Evolutionary conservation across 2,329 filamentous ascomycete species (phyloP).

Genomic region (Fusarium sp.): DNA sequence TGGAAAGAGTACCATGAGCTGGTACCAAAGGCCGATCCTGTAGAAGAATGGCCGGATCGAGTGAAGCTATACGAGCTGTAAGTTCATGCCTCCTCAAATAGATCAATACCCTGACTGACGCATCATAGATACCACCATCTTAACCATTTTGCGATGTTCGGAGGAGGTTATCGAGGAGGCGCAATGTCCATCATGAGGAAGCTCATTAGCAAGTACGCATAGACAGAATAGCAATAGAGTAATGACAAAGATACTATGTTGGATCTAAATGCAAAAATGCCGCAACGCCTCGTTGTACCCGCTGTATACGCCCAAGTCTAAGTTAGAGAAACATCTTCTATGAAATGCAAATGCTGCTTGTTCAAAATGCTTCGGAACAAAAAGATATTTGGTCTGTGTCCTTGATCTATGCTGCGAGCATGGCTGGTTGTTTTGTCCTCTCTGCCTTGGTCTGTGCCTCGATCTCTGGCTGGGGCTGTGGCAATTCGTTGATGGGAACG

Average conservation of each 20-base stretch:
- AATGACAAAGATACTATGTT: slow-evolving; percentile 18
- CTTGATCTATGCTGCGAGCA: slow-evolving; percentile 50
- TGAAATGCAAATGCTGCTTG: slow-evolving; percentile 33
- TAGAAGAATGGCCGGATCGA: slow-evolving; percentile 85
- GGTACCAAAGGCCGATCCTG: slow-evolving; percentile 83
- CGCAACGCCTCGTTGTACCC: slow-evolving; percentile 44
- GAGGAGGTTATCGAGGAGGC: slow-evolving; percentile 78
- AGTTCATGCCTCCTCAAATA: slow-evolving; percentile 47
- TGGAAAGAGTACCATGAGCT: slow-evolving; percentile 80
- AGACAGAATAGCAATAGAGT: slow-evolving; percentile 38
- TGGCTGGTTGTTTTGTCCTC: slow-evolving; percentile 50
- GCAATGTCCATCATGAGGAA: slow-evolving; percentile 83
- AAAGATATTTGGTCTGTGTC: slow-evolving; percentile 1
- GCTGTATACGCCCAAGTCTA: slow-evolving; percentile 42
- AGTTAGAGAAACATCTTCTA: slow-evolving; percentile 23
- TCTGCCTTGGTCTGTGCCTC: slow-evolving; percentile 38
- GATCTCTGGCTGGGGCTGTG: slow-evolving; percentile 37
- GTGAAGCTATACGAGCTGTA: slow-evolving; percentile 83
- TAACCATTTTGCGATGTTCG: slow-evolving; percentile 89
- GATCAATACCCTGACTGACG: not conserved
- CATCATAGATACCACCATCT: slow-evolving; percentile 81
- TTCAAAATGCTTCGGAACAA: slow-evolving; percentile 10
- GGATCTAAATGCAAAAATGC: slow-evolving; percentile 28
- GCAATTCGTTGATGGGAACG: slow-evolving; percentile 51
- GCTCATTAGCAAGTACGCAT: slow-evolving; percentile 76